Evolutionary conservation across 2,329 filamentous ascomycete species (phyloP).

Genomic region (Tolypocladium ovalisporum): DNA sequence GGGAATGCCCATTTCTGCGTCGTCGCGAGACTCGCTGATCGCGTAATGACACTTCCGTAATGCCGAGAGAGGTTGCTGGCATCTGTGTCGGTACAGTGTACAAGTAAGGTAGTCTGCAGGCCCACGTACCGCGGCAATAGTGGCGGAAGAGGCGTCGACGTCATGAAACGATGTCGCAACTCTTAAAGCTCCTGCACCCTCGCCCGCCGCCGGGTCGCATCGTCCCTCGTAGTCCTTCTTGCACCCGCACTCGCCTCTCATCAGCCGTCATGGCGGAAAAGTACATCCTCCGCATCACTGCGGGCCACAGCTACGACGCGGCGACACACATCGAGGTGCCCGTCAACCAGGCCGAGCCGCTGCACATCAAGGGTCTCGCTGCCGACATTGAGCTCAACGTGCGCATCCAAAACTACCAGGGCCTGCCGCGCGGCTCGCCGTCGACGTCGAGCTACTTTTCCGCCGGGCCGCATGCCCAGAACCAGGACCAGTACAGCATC

Average conservation of each 20-base stretch:
- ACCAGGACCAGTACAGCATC: constrained; percentile 75
- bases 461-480: constrained; percentile 51
- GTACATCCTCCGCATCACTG: constrained; percentile 73
- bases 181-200: not conserved
- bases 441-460: constrained; percentile 68
- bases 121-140: no score
- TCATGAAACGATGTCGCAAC: not conserved
- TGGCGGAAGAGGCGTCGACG: not conserved
- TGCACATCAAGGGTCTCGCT: constrained; percentile 51
- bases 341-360: constrained; percentile 58
- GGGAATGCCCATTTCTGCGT: no score
- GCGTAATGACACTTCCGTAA: no score
- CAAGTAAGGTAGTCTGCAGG: no score
- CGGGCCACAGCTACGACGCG: constrained; percentile 65
- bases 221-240: not conserved
- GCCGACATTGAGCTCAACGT: constrained; percentile 62
- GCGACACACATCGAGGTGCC: constrained; percentile 61
- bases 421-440: constrained; percentile 63
- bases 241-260: not conserved
- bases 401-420: constrained; percentile 55
- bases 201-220: not conserved
- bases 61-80: no score
- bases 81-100: no score
- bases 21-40: no score
- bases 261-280: constrained; percentile 47